Conservation (phyloP, 1,284 basidiomycete species). For the Trichosporon asahii region DNA sequence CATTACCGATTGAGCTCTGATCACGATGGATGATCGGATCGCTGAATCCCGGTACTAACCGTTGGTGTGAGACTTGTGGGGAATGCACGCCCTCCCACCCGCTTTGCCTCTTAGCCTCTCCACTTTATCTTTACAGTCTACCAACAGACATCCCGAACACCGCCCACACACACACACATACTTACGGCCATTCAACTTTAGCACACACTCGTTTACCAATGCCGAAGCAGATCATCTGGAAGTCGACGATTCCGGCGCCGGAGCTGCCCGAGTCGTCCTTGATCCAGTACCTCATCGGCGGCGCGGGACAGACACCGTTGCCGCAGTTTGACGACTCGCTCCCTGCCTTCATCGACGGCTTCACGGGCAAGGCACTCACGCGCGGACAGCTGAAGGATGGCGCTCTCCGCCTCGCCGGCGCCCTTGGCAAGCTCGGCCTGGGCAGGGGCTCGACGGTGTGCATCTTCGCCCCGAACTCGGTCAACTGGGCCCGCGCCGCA, state of each 20-base stretch:
- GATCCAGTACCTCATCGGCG: slow-evolving; percentile 17
- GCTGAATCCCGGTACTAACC: neutral
- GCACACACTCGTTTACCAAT: slow-evolving; percentile 4
- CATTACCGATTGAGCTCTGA: neutral
- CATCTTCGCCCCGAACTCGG: slow-evolving; percentile 56
- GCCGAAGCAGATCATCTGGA: slow-evolving; percentile 7
- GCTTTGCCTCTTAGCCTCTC: neutral
- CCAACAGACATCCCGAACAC: neutral
- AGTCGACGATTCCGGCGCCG: neutral
- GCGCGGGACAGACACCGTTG: slow-evolving; percentile 24
- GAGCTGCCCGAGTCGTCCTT: slow-evolving; percentile 11
- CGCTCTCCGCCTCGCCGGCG: slow-evolving; percentile 60
- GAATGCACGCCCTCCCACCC: neutral
- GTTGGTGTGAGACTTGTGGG: neutral
- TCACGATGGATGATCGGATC: neutral
- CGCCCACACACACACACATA: neutral
- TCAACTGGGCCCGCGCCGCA: slow-evolving; percentile 63
- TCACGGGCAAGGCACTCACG: slow-evolving; percentile 59
- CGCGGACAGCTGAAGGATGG: slow-evolving; percentile 60
- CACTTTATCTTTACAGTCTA: neutral
- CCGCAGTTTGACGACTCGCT: slow-evolving; percentile 32
- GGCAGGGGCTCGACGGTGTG: slow-evolving; percentile 38
- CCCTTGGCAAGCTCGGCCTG: slow-evolving; percentile 50
- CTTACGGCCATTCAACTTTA: neutral
- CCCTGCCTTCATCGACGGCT: slow-evolving; percentile 61